These are phyloP conservation scores for Botrytis deweyae DNA, from an alignment of 2,329 filamentous ascomycete species.

Conservation along the genomic window DNA sequence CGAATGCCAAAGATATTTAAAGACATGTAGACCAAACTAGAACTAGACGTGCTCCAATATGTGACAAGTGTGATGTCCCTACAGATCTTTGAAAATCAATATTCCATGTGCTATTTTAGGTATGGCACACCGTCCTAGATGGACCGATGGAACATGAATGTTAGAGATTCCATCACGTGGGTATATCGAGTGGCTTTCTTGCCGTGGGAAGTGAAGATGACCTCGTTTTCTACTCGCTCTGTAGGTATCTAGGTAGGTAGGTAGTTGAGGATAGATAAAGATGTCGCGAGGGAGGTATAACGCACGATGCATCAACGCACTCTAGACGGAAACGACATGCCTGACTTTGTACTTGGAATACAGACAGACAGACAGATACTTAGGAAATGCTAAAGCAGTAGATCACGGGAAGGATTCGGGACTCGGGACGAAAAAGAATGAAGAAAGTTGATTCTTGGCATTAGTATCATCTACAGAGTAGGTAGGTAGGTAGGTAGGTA, in stretches of 20 bases:
- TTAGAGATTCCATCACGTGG: background rate
- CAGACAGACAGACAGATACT: too few relatives aligned
- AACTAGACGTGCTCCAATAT: background rate
- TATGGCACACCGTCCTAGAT: background rate
- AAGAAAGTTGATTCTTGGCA: conserved; percentile 5
- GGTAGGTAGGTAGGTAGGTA: background rate
- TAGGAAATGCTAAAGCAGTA: too few relatives aligned
- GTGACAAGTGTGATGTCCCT: conserved; percentile 1
- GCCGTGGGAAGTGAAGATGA: background rate
- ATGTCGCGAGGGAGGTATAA: background rate
- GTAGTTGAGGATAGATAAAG: background rate
- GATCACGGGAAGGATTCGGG: background rate
- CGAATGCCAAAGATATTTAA: background rate
- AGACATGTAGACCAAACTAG: background rate
- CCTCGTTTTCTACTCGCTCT: background rate
- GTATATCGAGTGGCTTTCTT: background rate
- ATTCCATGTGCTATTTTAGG: background rate
- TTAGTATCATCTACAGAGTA: background rate
- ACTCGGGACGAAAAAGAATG: background rate
- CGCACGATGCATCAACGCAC: background rate
- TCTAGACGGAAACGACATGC: background rate
- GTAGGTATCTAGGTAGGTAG: background rate
- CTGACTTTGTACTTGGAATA: background rate
- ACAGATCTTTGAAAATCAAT: background rate
- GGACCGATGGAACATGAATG: background rate